Base-by-base conservation (phyloP, 192 early-diverging fungal species). In the Coemansia sp. region DNA sequence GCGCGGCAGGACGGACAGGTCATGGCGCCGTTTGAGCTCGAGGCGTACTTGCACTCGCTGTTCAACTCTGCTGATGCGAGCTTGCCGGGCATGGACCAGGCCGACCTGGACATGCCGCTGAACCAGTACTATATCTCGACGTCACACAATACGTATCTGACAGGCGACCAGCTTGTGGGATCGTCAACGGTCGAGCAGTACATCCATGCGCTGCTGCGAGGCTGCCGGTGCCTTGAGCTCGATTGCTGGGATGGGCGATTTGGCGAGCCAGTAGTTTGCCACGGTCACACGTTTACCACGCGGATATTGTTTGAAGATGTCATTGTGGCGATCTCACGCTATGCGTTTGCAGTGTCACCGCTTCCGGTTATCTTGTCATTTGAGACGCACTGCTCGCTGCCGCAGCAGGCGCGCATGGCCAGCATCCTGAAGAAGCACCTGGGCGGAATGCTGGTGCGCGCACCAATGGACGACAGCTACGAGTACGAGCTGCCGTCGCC, bases 71-170 rank as follows among this genome's bases (percentile, higher is more conserved):
- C 70, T 5, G 56, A 58, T 37, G 58, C 58, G 10, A 8, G 6
- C 2, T 3, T 24, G 17, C 8, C 62, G 15, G 17, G 11, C 17
- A 35, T 22, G 45, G 59, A 52, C 21, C 25, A 35, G 54, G 56
- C 52, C 27, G 61, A 76, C 62, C 75, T 79, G 76, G 76, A 79
- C 59, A 80, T 79, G 58, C 88, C 91, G 3, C 62, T 95, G 7
- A 86, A 79, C 54, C 84, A 91, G 59, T 97, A 97, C 73, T 94
- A 85, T 45, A 90, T 96, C 47, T 87, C 88, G 53, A 88, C 93
- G 1, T 93, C 91, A 17, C 95, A 97, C 65, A 97, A 97, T 69
- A 97, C 95, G 58, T 94, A 97, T 66, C 85, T 97, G 15, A 69
- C 89, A 1, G 87, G 92, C 9, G 87, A 95, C 60, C 95, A 97